phyloP scores from a whole-genome alignment of 2,329 filamentous ascomycete genomes.

The Cytospora schulzeri region DNA sequence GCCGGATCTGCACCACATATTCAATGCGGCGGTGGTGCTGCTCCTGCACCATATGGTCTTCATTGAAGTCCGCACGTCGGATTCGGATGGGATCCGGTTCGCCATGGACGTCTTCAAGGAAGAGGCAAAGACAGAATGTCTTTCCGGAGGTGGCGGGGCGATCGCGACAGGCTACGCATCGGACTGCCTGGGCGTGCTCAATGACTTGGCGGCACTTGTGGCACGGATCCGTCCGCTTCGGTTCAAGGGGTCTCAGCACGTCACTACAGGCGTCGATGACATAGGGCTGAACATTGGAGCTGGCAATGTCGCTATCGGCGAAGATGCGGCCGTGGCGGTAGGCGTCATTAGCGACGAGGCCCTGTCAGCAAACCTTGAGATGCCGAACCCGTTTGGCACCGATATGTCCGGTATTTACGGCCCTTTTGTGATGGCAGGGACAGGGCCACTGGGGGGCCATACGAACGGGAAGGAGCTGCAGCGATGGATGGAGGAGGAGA shows the following conservation, averaged over 20 bases:
- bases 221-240: constrained; percentile 22
- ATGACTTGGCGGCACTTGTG: constrained; percentile 21
- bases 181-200: constrained; percentile 26
- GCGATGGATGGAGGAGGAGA: constrained; percentile 22
- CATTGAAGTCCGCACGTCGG: constrained; percentile 35
- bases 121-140: constrained; percentile 35
- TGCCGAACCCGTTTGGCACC: constrained; percentile 15
- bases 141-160: constrained; percentile 33
- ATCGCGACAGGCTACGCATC: constrained; percentile 24
- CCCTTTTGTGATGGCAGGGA: neutral
- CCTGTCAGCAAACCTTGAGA: constrained; percentile 21
- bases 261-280: constrained; percentile 4
- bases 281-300: neutral
- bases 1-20: constrained; percentile 50
- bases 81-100: constrained; percentile 41
- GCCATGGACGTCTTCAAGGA: constrained; percentile 45
- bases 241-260: constrained; percentile 22
- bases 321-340: neutral
- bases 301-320: constrained; percentile 2
- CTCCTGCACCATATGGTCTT: constrained; percentile 49
- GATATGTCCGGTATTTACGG: constrained; percentile 15
- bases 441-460: constrained; percentile 5
- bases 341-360: constrained; percentile 10
- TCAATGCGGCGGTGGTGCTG: constrained; percentile 53
- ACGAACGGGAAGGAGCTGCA: constrained; percentile 22